These are phyloP conservation scores for Sphagnum tenellum DNA, from an alignment of 225 moss, liverwort and hornwort species.

Conservation along the genomic window DNA sequence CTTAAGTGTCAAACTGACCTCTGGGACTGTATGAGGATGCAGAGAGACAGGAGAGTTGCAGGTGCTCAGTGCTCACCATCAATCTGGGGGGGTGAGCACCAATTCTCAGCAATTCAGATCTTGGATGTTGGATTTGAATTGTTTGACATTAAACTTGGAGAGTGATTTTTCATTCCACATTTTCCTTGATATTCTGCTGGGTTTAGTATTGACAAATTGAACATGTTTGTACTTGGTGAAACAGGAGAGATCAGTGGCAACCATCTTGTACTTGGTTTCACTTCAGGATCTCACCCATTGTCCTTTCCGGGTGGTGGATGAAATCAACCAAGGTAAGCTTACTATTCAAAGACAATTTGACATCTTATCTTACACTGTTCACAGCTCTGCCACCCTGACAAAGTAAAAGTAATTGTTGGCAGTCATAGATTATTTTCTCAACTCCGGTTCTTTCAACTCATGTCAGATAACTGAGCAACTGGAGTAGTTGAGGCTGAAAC, in stretches of 20 bases:
- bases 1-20: too few relatives aligned
- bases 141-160: too few relatives aligned
- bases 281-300: conserved; percentile 96
- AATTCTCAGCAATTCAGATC: too few relatives aligned
- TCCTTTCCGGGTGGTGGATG: conserved; percentile 96
- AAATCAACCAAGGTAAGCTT: conserved; percentile 72
- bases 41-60: conserved; percentile 88
- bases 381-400: too few relatives aligned
- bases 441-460: too few relatives aligned
- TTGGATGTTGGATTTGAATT: too few relatives aligned
- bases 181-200: background rate
- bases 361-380: too few relatives aligned
- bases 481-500: too few relatives aligned
- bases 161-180: background rate
- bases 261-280: conserved; percentile 83
- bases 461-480: too few relatives aligned
- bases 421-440: too few relatives aligned
- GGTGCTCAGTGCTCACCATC: conserved; percentile 94
- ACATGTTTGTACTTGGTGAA: conserved; percentile 2
- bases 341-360: too few relatives aligned
- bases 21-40: conserved; percentile 4
- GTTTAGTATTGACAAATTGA: background rate
- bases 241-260: conserved; percentile 96
- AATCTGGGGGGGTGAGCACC: conserved; percentile 86
- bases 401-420: too few relatives aligned